phyloP scores from a whole-genome alignment of 2,329 filamentous ascomycete species.

The Purpureocillium takamizusanense region DNA sequence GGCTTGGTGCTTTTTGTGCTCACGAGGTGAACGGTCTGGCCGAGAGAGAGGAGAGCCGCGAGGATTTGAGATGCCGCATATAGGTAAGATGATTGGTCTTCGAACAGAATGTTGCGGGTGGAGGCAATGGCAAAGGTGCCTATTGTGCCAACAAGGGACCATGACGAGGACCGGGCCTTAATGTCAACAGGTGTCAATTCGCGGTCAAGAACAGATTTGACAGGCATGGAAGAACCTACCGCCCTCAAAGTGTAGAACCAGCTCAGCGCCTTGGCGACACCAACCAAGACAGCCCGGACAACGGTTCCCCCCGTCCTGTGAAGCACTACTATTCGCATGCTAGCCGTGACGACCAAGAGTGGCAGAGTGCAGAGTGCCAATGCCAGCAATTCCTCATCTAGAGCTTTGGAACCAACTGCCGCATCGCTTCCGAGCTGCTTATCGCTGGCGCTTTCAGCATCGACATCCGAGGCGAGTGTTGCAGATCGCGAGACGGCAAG shows the following conservation, averaged over 20 bases:
- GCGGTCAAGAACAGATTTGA: too few relatives aligned
- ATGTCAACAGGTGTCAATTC: too few relatives aligned
- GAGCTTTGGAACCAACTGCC: too few relatives aligned
- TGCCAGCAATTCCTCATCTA: not conserved
- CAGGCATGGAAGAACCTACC: conserved; percentile 14
- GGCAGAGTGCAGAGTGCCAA: not conserved
- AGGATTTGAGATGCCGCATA: conserved; percentile 16
- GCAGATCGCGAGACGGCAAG: not conserved
- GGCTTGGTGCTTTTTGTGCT: conserved; percentile 21
- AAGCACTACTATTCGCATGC: not conserved
- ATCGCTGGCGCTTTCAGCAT: too few relatives aligned
- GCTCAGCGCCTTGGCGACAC: conserved; percentile 18
- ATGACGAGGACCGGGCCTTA: conserved; percentile 22
- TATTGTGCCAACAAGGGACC: conserved; percentile 17
- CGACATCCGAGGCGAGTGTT: too few relatives aligned
- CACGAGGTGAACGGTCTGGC: conserved; percentile 18
- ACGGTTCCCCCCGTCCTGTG: not conserved
- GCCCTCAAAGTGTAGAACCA: conserved; percentile 25
- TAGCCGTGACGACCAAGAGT: not conserved
- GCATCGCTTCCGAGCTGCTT: not conserved
- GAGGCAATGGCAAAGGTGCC: conserved; percentile 22
- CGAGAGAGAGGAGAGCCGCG: conserved; percentile 19
- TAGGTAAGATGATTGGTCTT: conserved; percentile 13
- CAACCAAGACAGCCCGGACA: conserved; percentile 10
- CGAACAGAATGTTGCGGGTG: conserved; percentile 15